Percentiles rank a stretch among this genome's conserved stretches.
phyloP scores from a whole-genome alignment of 306 rosid genomes.

The Potentilla sterilis region DNA sequence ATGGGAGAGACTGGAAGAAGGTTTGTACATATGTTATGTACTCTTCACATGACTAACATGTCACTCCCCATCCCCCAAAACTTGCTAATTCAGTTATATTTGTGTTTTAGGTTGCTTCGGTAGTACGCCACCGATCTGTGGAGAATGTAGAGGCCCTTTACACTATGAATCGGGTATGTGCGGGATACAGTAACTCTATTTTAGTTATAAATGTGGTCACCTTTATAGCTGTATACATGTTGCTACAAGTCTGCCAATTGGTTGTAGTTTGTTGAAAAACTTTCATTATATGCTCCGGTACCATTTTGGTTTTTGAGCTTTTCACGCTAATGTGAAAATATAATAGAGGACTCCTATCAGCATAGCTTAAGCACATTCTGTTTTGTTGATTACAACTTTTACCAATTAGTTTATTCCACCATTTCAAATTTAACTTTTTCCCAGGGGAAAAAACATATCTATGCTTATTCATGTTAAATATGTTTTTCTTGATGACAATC shows the following conservation, averaged over 20 bases:
- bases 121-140: constrained; percentile 58
- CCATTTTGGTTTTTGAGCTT: not conserved
- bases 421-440: not conserved
- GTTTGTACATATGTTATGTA: constrained; percentile 41
- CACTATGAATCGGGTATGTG: constrained; percentile 72
- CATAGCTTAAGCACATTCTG: not conserved
- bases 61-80: not conserved
- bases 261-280: not conserved
- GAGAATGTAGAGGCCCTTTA: constrained; percentile 97
- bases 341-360: not conserved
- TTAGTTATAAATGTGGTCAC: not conserved
- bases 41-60: constrained; percentile 9
- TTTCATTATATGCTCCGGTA: not conserved
- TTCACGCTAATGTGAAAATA: not conserved
- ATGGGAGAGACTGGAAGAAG: constrained; percentile 97
- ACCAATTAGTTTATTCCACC: not conserved
- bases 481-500: not conserved
- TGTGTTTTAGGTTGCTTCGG: constrained; percentile 64
- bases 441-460: not conserved
- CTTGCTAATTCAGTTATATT: not conserved
- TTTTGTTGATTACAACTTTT: not conserved
- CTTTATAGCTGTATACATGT: not conserved
- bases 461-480: not conserved
- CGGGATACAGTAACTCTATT: constrained; percentile 13
- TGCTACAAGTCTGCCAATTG: not conserved